phyloP scores from a whole-genome alignment of 345 rosid genomes.

The Lepidium didymum region DNA sequence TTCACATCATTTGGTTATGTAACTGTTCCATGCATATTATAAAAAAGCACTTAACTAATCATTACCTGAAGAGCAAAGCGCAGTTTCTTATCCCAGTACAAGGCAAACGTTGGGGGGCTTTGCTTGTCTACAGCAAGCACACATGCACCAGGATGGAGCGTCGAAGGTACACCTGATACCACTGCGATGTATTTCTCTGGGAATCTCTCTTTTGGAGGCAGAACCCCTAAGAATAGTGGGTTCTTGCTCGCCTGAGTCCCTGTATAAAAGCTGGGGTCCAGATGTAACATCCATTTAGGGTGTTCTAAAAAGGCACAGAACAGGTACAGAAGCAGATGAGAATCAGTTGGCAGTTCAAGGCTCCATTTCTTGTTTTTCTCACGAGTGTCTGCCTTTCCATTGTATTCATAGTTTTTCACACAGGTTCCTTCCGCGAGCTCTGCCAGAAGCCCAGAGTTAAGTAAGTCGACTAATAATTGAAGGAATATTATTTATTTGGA shows the following conservation, averaged over 20 bases:
- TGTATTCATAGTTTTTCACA: slow-evolving; percentile 79
- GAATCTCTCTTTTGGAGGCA: slow-evolving; percentile 86
- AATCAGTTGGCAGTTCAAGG: slow-evolving; percentile 80
- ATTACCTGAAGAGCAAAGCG: slow-evolving; percentile 84
- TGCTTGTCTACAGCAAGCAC: slow-evolving; percentile 67
- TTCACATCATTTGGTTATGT: neutral
- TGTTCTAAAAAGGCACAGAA: slow-evolving; percentile 94
- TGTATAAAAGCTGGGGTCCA: slow-evolving; percentile 75
- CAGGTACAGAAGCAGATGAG: slow-evolving; percentile 78
- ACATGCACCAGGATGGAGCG: slow-evolving; percentile 85
- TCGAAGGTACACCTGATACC: slow-evolving; percentile 56
- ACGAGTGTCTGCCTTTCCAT: slow-evolving; percentile 55
- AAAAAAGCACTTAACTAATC: neutral
- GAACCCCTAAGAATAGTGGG: slow-evolving; percentile 71
- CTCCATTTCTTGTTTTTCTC: slow-evolving; percentile 74
- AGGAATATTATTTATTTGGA: neutral
- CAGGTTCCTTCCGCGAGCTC: slow-evolving; percentile 97
- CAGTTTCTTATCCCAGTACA: slow-evolving; percentile 88
- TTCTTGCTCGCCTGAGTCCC: slow-evolving; percentile 86
- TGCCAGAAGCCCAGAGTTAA: slow-evolving; percentile 26
- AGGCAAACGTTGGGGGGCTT: slow-evolving; percentile 60
- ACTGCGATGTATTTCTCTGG: slow-evolving; percentile 87
- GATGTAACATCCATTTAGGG: slow-evolving; percentile 96
- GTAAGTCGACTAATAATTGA: neutral
- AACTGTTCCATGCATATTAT: neutral